A percentile compares a stretch with the other conserved stretches of the same genome.
phyloP scores from a whole-genome alignment of 768 basidiomycete genomes.

The Mycena pura region DNA sequence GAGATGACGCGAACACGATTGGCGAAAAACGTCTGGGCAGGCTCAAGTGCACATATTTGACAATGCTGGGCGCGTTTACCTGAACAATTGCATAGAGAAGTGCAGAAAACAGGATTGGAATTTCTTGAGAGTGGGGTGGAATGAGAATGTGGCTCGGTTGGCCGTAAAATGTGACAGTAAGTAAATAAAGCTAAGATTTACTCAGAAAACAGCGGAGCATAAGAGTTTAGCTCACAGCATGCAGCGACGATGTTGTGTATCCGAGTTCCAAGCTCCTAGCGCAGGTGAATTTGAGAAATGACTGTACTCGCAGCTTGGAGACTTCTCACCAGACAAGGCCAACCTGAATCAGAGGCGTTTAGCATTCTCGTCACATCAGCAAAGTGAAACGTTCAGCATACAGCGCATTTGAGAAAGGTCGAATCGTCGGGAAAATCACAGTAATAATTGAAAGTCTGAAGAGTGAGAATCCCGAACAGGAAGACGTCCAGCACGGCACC shows the following conservation, averaged over 20 bases:
- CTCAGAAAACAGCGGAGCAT: too few species aligned
- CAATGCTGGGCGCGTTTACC: neutral
- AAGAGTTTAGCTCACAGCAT: neutral
- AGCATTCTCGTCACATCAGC: rapidly evolving
- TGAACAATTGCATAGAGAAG: neutral
- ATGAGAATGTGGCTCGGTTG: neutral
- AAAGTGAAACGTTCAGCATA: neutral
- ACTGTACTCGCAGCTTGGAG: too few species aligned
- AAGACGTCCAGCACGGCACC: neutral
- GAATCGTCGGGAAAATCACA: neutral
- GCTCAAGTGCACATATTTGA: neutral
- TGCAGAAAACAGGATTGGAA: neutral
- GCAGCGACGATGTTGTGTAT: neutral
- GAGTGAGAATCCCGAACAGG: neutral
- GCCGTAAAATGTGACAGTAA: neutral
- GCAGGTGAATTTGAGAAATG: neutral
- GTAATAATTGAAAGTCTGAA: neutral
- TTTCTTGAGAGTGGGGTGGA: neutral
- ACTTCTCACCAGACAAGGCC: neutral
- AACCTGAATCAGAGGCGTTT: neutral
- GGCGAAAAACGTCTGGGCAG: neutral
- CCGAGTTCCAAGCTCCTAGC: neutral
- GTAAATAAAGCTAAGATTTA: neutral
- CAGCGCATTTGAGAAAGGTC: neutral
- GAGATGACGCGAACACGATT: neutral